Percentiles rank a stretch among this genome's conserved stretches.
Evolutionary conservation across 768 basidiomycete genomes (phyloP).

Genomic region (Rossbeevera mucosa): DNA sequence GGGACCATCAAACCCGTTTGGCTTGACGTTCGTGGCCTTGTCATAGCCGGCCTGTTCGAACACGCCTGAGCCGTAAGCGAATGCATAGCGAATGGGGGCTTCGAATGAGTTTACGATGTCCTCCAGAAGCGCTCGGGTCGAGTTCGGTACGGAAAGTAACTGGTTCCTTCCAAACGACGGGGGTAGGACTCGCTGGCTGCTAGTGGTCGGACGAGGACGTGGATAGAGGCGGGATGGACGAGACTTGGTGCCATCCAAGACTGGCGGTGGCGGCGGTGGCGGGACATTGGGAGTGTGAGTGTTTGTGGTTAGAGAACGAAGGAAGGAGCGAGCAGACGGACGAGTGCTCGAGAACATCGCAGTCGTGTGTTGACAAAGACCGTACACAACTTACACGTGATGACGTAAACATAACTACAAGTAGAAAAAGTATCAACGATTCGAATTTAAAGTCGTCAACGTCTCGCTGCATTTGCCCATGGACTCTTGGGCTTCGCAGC

Average conservation of each 20-base stretch:
- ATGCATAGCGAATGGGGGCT: conserved; percentile 92
- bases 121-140: conserved; percentile 76
- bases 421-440: conserved; percentile 10
- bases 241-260: conserved; percentile 26
- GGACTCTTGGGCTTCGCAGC: conserved; percentile 31
- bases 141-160: conserved; percentile 71
- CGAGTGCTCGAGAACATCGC: conserved; percentile 26
- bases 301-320: conserved; percentile 27
- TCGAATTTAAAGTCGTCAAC: conserved; percentile 18
- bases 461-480: conserved; percentile 30
- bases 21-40: conserved; percentile 21
- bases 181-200: conserved; percentile 44
- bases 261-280: conserved; percentile 27
- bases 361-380: too few relatives aligned
- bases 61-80: conserved; percentile 96
- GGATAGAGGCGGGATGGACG: conserved; percentile 39
- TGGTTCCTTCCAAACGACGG: conserved; percentile 78
- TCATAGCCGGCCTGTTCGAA: conserved; percentile 86
- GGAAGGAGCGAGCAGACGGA: conserved; percentile 6
- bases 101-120: conserved; percentile 76
- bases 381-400: conserved; percentile 11
- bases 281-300: conserved; percentile 25
- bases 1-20: conserved; percentile 42
- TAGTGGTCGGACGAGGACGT: conserved; percentile 35
- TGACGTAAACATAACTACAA: too few relatives aligned